Base-by-base conservation (phyloP, 2,329 filamentous ascomycete genomes). In the Mollisia scopiformis region DNA sequence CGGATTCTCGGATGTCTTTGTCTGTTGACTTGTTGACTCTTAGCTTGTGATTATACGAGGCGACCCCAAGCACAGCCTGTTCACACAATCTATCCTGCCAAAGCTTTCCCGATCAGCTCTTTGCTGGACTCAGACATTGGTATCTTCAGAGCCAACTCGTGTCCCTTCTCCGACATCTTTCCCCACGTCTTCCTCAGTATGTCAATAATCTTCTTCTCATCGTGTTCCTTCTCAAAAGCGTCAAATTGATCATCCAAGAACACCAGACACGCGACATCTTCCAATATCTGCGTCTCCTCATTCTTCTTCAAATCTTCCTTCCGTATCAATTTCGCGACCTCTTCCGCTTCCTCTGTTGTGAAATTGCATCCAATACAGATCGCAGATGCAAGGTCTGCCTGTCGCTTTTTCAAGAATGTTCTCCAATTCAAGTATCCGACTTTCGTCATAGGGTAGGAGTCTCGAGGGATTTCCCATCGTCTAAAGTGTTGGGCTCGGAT, bases 241-340 rank as follows among this genome's bases (percentile, higher is more conserved):
- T 93, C 92, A 65, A 96, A 90, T 72, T 95, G 90, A 73, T 94
- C 91, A 73, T 95, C 92, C 66, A 96, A 77, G 73, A 96, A 96
- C 28, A 96, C 92, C 58, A 96, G 77, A 72, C 92, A 96, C 2
- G 92, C 92, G 49, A 92, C 90, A 76, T 96, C 92, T 78, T 96
- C 92, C 63, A 96, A 80, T 6, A 85, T 82, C 79, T 94, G 90
- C 57, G 88, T 87, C 74, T 92, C 89, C 62, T 82, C 79, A 60
- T 87, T 83, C 57, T 78, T 77, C 71, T 81, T 82, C 67, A 96
- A 76, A 58, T 87, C 86, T 73, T 95, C 90, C 76, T 96, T 96
- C 63, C 90, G 82, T 56, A 96, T 88, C 74, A 95, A 76, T n/a
- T 83, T 81, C 2, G 84, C 89, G 1, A 94, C 85, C 33, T 87